Evolutionary conservation across 73 alveolate species (phyloP).

Genomic region (Paramecium pentaurelia): DNA sequence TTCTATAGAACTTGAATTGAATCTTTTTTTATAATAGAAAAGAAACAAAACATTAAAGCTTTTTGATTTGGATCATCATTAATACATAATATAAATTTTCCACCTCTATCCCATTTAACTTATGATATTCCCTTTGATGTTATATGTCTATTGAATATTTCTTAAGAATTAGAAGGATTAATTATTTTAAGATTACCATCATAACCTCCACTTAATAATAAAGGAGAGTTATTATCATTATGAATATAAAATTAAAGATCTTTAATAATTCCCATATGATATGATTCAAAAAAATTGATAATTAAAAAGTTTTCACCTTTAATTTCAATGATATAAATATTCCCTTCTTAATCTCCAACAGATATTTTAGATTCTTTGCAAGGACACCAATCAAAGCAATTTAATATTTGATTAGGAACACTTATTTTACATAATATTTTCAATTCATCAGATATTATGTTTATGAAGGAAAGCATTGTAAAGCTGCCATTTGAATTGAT

Average conservation of each 20-base stretch:
- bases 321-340: background rate
- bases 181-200: slow-evolving; percentile 28
- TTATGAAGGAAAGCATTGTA: background rate
- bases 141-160: background rate
- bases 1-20: background rate
- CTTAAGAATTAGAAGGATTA: background rate
- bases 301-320: background rate
- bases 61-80: background rate
- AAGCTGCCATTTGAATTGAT: slow-evolving; percentile 25
- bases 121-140: background rate
- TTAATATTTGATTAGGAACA: background rate
- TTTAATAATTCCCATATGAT: background rate
- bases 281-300: background rate
- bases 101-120: slow-evolving; percentile 47
- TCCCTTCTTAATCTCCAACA: background rate
- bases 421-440: background rate
- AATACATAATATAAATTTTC: background rate
- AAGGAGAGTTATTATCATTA: background rate
- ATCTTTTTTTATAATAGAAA: background rate
- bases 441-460: background rate
- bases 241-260: slow-evolving; percentile 42
- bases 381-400: slow-evolving; percentile 37
- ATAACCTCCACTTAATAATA: slow-evolving; percentile 19
- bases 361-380: background rate
- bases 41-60: background rate